phyloP scores from a whole-genome alignment of 2,329 filamentous ascomycete species.

The Camillea tinctor region DNA sequence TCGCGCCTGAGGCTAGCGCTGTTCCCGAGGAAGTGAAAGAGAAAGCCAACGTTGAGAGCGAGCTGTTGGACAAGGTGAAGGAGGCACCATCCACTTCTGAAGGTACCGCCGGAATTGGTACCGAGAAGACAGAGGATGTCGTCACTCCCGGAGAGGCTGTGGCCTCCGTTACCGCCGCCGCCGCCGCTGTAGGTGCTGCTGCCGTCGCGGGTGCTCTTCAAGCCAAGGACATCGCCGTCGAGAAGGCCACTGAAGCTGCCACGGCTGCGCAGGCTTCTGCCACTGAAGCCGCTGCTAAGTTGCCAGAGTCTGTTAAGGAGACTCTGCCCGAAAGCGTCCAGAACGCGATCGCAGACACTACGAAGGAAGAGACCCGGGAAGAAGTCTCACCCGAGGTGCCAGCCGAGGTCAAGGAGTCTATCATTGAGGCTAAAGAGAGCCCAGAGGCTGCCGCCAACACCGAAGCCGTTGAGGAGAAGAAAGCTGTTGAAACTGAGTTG shows the following conservation, averaged over 20 bases:
- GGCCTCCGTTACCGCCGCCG: slow-evolving; percentile 42
- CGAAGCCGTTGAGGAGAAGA: slow-evolving; percentile 72
- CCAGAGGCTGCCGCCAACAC: slow-evolving; percentile 72
- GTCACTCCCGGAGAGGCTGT: slow-evolving; percentile 42
- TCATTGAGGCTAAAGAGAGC: slow-evolving; percentile 54
- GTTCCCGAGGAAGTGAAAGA: slow-evolving; percentile 64
- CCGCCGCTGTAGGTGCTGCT: slow-evolving; percentile 38
- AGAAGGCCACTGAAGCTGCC: slow-evolving; percentile 41
- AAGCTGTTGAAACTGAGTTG: slow-evolving; percentile 70
- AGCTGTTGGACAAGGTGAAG: slow-evolving; percentile 66
- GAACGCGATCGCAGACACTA: slow-evolving; percentile 43
- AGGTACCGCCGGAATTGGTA: slow-evolving; percentile 51
- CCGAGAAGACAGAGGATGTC: slow-evolving; percentile 50
- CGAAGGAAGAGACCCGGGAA: slow-evolving; percentile 42
- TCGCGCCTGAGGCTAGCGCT: slow-evolving; percentile 66
- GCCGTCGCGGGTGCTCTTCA: slow-evolving; percentile 36
- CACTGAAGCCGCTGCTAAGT: slow-evolving; percentile 39
- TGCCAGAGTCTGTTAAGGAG: slow-evolving; percentile 55
- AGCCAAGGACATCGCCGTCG: slow-evolving; percentile 41
- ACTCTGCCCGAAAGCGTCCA: slow-evolving; percentile 50
- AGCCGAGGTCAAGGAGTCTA: slow-evolving; percentile 56
- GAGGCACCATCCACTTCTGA: slow-evolving; percentile 58
- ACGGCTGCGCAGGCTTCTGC: slow-evolving; percentile 25
- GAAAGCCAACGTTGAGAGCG: slow-evolving; percentile 69
- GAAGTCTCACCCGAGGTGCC: slow-evolving; percentile 53